Base-by-base conservation (phyloP, 345 rosid species). In the Citrus glauca region DNA sequence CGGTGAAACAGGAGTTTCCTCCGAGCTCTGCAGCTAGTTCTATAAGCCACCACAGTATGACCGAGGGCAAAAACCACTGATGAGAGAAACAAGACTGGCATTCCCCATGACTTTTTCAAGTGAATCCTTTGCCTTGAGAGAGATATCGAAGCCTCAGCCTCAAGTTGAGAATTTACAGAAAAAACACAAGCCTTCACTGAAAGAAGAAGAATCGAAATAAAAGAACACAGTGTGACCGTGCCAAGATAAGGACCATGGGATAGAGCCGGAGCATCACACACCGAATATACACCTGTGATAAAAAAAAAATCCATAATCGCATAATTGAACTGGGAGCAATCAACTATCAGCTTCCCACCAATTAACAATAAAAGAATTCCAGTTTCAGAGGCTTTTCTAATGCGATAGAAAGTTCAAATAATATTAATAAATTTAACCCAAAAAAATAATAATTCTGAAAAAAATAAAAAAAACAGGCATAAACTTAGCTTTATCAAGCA, bases 61-160 rank as follows among this genome's bases (percentile, higher is more conserved):
- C 98, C 98, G 67, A 95, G 93, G n/a, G 98, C 95, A 63, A 93
- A 93, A 24, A 92, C 98, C 0, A 93, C 88, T 1, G 98, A 95
- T 0, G 98, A 93, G 42, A 95, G 91, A 81, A 95, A 95, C 87
- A 95, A 84, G 82, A 95, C 98, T 6, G 98, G 98, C 98, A 95
- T 95, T 20, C 98, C 98, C 98, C 95, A 92, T n/a, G 98, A 92
- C 85, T 91, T 95, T 82, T 95, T 95, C 74, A 95, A 80, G 76
- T 95, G 97, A 27, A 95, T 88, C 73, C 84, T 86, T 84, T 90
- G 91, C 80, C 92, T 92, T 22, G 98, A 84, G 10, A 85, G 86
- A 25, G 97, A 90, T 50, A 77, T 83, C 24, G 90, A 91, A 63
- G 89, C 91, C 83, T 92, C 89, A 24, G 87, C 91, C 79, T 79